phyloP scores from a whole-genome alignment of 352 stramenopile genomes.

The Phytopythium montanum region DNA sequence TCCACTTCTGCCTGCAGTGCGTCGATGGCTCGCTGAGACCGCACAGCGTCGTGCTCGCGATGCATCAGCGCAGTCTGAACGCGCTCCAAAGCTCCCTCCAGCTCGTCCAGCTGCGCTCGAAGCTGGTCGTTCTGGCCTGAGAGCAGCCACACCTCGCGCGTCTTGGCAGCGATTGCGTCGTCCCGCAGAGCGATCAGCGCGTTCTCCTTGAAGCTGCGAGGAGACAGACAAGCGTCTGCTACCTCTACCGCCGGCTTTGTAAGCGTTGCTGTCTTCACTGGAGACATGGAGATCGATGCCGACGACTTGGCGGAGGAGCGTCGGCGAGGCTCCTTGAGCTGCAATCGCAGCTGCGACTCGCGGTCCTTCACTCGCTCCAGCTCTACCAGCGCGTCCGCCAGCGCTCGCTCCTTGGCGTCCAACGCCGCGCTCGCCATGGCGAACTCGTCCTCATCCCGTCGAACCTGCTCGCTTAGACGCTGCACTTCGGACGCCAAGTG shows the following conservation, averaged over 20 bases:
- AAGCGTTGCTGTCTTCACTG: background rate
- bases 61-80: slow-evolving; percentile 49
- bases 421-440: slow-evolving; percentile 49
- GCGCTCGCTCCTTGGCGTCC: slow-evolving; percentile 42
- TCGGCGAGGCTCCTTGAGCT: slow-evolving; percentile 30
- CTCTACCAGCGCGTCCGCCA: slow-evolving; percentile 35
- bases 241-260: background rate
- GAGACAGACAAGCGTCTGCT: slow-evolving; percentile 60
- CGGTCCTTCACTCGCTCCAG: slow-evolving; percentile 17
- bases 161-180: slow-evolving; percentile 67
- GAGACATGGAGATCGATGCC: background rate
- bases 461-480: slow-evolving; percentile 41
- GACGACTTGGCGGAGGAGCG: background rate
- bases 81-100: slow-evolving; percentile 56
- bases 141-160: slow-evolving; percentile 67
- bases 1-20: slow-evolving; percentile 55
- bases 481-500: slow-evolving; percentile 16
- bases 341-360: slow-evolving; percentile 38
- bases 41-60: slow-evolving; percentile 58
- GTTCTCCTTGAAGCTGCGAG: slow-evolving; percentile 68
- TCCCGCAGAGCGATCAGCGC: slow-evolving; percentile 72
- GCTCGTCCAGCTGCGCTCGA: slow-evolving; percentile 56
- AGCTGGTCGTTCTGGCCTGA: slow-evolving; percentile 65
- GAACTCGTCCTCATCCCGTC: slow-evolving; percentile 70
- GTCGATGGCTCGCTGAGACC: slow-evolving; percentile 50